A percentile compares a stretch with the other conserved stretches of the same genome.
These are phyloP conservation scores for Fraxinus platypoda DNA, from an alignment of 305 asterid genomes.

Conservation along the genomic window DNA sequence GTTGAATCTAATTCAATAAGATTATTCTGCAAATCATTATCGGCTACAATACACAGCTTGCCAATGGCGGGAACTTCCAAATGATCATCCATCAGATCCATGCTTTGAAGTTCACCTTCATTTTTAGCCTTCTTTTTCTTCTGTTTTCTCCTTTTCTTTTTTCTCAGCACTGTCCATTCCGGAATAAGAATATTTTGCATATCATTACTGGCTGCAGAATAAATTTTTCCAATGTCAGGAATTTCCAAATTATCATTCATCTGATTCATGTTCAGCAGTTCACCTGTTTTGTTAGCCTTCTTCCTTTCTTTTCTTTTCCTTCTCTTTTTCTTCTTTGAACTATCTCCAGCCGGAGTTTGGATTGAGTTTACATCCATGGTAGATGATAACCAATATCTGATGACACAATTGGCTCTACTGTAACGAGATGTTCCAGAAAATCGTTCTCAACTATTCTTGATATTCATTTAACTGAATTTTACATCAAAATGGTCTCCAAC, in stretches of 20 bases:
- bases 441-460: neutral
- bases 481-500: constrained; percentile 16
- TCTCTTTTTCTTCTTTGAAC: neutral
- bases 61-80: constrained; percentile 16
- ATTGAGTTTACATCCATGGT: constrained; percentile 22
- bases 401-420: neutral
- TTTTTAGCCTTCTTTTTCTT: constrained; percentile 19
- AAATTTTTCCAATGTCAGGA: constrained; percentile 13
- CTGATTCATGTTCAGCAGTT: constrained; percentile 24
- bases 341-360: constrained; percentile 16
- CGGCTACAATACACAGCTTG: constrained; percentile 7
- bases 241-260: constrained; percentile 24
- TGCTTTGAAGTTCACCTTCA: constrained; percentile 18
- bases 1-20: constrained; percentile 17
- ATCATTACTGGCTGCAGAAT: constrained; percentile 8
- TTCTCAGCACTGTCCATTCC: constrained; percentile 22
- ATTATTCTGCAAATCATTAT: constrained; percentile 20
- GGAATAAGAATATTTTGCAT: constrained; percentile 20
- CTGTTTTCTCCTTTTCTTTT: constrained; percentile 24
- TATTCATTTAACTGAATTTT: neutral
- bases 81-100: constrained; percentile 32
- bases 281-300: constrained; percentile 22
- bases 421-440: constrained; percentile 12
- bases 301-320: neutral
- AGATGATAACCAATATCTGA: constrained; percentile 2